phyloP scores from a whole-genome alignment of 2,329 filamentous ascomycete species.

The Neonectria coccinea region DNA sequence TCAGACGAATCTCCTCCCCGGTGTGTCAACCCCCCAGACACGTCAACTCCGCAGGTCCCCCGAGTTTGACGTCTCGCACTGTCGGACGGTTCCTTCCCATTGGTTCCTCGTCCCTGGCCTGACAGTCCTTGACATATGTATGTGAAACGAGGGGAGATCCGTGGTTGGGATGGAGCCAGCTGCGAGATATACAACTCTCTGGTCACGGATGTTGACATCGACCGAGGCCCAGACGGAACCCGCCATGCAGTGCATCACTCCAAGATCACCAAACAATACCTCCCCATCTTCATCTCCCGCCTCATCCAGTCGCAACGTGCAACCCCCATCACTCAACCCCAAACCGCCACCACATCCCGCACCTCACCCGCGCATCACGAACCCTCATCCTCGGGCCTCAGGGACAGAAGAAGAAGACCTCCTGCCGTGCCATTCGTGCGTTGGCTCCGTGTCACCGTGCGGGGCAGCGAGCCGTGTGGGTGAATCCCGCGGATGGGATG shows the following conservation, averaged over 20 bases:
- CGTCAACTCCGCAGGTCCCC: neutral
- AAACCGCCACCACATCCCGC: slow-evolving; percentile 7
- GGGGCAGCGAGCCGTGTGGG: neutral
- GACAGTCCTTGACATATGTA: neutral
- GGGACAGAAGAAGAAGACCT: neutral
- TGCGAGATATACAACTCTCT: neutral
- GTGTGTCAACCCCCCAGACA: neutral
- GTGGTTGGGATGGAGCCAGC: neutral
- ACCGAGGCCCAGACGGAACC: neutral
- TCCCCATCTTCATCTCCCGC: neutral
- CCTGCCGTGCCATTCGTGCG: slow-evolving; percentile 1
- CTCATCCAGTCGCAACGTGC: slow-evolving; percentile 3
- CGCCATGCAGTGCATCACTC: neutral
- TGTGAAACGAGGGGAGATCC: neutral
- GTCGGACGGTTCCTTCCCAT: neutral
- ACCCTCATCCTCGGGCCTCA: neutral
- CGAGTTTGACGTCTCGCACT: neutral
- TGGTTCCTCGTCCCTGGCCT: neutral
- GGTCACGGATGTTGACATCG: neutral
- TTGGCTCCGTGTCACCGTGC: neutral
- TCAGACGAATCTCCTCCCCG: neutral
- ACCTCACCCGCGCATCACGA: slow-evolving; percentile 7
- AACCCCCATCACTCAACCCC: slow-evolving; percentile 10
- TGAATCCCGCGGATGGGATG: neutral
- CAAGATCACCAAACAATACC: neutral